Percentiles rank a stretch among this genome's conserved stretches.
phyloP scores from a whole-genome alignment of 345 rosid genomes.

The Euphorbia peplus region DNA sequence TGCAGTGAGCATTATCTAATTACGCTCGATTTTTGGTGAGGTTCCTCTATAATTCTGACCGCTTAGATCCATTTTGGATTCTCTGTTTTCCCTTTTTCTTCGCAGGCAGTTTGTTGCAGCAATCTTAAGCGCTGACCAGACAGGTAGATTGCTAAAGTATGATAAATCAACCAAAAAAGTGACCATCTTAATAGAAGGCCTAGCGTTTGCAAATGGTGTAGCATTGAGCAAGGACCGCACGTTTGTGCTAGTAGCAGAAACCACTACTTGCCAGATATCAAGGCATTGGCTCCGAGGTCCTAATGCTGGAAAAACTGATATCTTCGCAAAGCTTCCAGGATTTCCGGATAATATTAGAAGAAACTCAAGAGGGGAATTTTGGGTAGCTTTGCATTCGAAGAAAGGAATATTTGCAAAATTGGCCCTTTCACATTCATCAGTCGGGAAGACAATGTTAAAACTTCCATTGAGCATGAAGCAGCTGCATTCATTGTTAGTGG shows the following conservation, averaged over 20 bases:
- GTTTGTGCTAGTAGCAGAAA: constrained; percentile 23
- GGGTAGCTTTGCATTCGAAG: constrained; percentile 54
- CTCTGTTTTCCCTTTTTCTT: not conserved
- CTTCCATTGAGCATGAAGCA: constrained; percentile 24
- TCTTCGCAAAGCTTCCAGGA: constrained; percentile 25
- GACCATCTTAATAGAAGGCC: constrained; percentile 11
- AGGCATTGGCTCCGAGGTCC: constrained; percentile 28
- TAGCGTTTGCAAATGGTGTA: constrained; percentile 30
- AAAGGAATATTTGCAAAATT: constrained; percentile 41
- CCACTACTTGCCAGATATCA: constrained; percentile 16
- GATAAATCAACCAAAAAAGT: constrained; percentile 18
- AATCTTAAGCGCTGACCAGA: constrained; percentile 11
- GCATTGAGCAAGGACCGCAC: constrained; percentile 24
- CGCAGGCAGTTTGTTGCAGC: constrained; percentile 23
- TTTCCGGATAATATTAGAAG: constrained; percentile 24
- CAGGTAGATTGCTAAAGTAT: constrained; percentile 26
- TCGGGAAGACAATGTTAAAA: constrained; percentile 29
- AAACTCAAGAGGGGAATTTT: constrained; percentile 23
- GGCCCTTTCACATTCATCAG: constrained; percentile 35
- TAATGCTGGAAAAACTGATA: constrained; percentile 16
- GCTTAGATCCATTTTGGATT: not conserved
- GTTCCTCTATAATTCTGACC: not conserved
- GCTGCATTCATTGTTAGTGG: constrained; percentile 51
- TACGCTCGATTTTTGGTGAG: no score
- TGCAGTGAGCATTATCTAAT: no score